Conservation (phyloP, 2,329 filamentous ascomycete species). For the Fusarium equiseti region DNA sequence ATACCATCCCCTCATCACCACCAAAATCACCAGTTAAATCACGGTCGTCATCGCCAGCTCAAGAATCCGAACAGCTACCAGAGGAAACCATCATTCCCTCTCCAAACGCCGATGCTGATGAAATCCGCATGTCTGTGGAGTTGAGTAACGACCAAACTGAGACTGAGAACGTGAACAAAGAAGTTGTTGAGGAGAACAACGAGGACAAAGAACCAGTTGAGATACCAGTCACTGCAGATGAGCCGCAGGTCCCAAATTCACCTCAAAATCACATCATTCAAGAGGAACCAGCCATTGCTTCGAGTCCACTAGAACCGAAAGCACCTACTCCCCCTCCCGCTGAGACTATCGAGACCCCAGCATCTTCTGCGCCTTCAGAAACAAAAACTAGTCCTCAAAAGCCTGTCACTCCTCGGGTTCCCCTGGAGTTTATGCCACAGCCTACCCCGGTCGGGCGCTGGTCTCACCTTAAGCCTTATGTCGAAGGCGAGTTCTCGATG, state of each 20-base stretch:
- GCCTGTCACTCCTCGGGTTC: slow-evolving; percentile 17
- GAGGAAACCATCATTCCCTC: slow-evolving; percentile 12
- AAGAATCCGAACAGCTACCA: slow-evolving; percentile 5
- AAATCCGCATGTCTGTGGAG: slow-evolving; percentile 8
- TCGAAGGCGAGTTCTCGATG: slow-evolving; percentile 54
- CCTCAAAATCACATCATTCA: slow-evolving; percentile 22
- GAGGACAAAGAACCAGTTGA: slow-evolving; percentile 16
- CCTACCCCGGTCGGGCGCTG: slow-evolving; percentile 52
- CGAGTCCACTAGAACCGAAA: slow-evolving; percentile 37
- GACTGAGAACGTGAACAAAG: slow-evolving; percentile 15
- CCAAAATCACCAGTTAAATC: slow-evolving; percentile 6
- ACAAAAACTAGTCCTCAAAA: slow-evolving; percentile 43
- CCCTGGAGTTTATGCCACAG: slow-evolving; percentile 44
- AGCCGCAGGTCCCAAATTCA: slow-evolving; percentile 19
- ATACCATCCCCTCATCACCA: slow-evolving; percentile 2
- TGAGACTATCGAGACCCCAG: slow-evolving; percentile 34
- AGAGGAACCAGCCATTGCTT: slow-evolving; percentile 26
- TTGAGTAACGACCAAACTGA: slow-evolving; percentile 10
- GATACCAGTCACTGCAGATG: slow-evolving; percentile 1
- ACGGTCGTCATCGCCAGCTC: slow-evolving; percentile 6
- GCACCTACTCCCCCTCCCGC: slow-evolving; percentile 33
- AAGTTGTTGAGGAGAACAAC: slow-evolving; percentile 16
- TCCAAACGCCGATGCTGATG: slow-evolving; percentile 3
- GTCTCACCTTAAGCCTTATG: slow-evolving; percentile 56
- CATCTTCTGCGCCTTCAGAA: slow-evolving; percentile 39